Evolutionary conservation across 2,329 filamentous ascomycete species (phyloP).

Genomic region (Colletotrichum karsti): DNA sequence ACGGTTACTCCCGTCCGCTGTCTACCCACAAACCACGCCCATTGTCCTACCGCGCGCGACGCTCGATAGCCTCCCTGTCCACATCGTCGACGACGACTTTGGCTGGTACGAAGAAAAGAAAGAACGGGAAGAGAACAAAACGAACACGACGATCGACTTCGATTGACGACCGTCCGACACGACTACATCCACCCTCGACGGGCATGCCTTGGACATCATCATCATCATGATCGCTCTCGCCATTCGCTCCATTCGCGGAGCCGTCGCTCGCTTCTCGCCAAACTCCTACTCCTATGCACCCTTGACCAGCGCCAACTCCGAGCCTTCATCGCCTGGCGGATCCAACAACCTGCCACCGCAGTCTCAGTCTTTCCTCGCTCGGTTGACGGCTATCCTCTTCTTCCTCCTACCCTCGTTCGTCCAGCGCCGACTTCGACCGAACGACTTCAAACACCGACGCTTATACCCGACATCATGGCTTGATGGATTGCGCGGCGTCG

Average conservation of each 20-base stretch:
- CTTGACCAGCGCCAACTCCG: slow-evolving; percentile 11
- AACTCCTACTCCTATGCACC: slow-evolving; percentile 12
- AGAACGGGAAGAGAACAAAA: background rate
- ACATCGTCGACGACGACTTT: background rate
- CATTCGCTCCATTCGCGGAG: slow-evolving; percentile 28
- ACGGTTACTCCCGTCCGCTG: background rate
- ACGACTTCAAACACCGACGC: slow-evolving; percentile 29
- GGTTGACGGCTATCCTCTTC: slow-evolving; percentile 30
- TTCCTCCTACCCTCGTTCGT: slow-evolving; percentile 41
- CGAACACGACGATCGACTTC: background rate
- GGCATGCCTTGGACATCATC: slow-evolving; percentile 25
- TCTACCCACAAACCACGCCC: background rate
- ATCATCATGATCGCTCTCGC: slow-evolving; percentile 28
- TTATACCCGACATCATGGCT: slow-evolving; percentile 55
- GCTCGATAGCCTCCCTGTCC: background rate
- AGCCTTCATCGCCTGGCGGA: slow-evolving; percentile 8
- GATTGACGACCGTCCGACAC: background rate
- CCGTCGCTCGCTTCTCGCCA: slow-evolving; percentile 24
- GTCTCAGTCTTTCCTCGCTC: slow-evolving; percentile 2
- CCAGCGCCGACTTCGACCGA: slow-evolving; percentile 38
- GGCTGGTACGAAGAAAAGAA: background rate
- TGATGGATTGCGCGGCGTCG: slow-evolving; percentile 58
- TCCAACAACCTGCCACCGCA: background rate
- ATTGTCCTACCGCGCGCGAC: background rate
- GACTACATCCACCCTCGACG: background rate